Conservation (phyloP, 108 stramenopile genomes). For the Chaetoceros muelleri region DNA sequence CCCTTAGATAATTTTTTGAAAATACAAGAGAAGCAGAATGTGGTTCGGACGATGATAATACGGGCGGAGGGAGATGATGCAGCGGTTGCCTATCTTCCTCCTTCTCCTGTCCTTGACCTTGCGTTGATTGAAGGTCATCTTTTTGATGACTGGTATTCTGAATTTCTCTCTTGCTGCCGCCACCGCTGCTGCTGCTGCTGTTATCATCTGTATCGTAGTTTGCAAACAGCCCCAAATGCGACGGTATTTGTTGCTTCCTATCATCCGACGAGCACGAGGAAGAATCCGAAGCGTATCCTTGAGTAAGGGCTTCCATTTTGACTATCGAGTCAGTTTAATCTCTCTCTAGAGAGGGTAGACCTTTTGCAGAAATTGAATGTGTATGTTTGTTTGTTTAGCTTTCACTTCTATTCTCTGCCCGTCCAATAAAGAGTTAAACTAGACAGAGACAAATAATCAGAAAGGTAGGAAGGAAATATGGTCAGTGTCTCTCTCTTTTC, state of each 20-base stretch:
- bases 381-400: too few species aligned
- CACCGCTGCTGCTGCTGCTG: background rate
- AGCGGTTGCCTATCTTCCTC: background rate
- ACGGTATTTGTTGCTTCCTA: background rate
- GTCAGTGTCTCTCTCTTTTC: too few species aligned
- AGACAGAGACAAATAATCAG: too few species aligned
- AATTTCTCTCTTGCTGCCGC: background rate
- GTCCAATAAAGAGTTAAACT: too few species aligned
- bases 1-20: background rate
- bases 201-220: slow-evolving; percentile 8
- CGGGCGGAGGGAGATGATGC: background rate
- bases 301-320: background rate
- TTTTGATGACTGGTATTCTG: background rate
- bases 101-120: background rate
- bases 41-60: background rate
- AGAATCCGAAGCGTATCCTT: slow-evolving; percentile 4
- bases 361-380: too few species aligned
- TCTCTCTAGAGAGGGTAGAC: too few species aligned
- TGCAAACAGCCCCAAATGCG: slow-evolving; percentile 6
- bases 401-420: too few species aligned
- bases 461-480: too few species aligned
- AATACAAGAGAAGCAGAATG: background rate
- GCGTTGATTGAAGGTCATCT: background rate
- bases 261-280: slow-evolving; percentile 2
- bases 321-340: too few species aligned